Evolutionary conservation across 2,329 filamentous ascomycete genomes (phyloP).

Genomic region (Alternaria gaisen): DNA sequence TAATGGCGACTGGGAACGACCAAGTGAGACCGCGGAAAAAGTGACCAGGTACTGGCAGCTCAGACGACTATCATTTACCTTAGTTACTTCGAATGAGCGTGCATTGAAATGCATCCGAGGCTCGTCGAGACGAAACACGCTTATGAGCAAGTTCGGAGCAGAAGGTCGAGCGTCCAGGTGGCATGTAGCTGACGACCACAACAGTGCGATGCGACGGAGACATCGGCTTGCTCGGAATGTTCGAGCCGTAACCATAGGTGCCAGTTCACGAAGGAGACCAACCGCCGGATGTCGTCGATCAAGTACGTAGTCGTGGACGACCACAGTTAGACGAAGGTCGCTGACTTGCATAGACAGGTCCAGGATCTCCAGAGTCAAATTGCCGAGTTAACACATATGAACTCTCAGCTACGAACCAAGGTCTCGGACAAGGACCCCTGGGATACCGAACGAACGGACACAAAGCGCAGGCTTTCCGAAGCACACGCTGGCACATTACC

Average conservation of each 20-base stretch:
- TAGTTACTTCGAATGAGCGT: not conserved
- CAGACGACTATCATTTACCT: not conserved
- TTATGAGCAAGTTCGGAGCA: slow-evolving; percentile 5
- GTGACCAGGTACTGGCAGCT: not conserved
- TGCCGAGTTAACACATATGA: slow-evolving; percentile 79
- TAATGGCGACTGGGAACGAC: not conserved
- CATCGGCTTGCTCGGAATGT: slow-evolving; percentile 95
- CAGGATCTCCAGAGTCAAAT: slow-evolving; percentile 96
- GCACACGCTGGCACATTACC: slow-evolving; percentile 14
- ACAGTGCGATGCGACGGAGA: slow-evolving; percentile 93
- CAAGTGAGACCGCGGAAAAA: not conserved
- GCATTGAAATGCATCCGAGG: not conserved
- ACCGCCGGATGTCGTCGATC: slow-evolving; percentile 97
- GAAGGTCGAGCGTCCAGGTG: not conserved
- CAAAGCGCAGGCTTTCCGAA: slow-evolving; percentile 58
- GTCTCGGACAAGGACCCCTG: slow-evolving; percentile 61
- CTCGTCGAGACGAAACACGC: slow-evolving; percentile 4
- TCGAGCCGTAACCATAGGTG: slow-evolving; percentile 96
- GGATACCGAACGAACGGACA: slow-evolving; percentile 51
- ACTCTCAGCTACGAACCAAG: slow-evolving; percentile 74
- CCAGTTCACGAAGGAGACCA: slow-evolving; percentile 99
- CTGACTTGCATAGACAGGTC: slow-evolving; percentile 70
- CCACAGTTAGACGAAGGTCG: not conserved
- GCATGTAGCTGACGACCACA: slow-evolving; percentile 22
- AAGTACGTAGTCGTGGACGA: slow-evolving; percentile 65